Percentiles rank a stretch among this genome's conserved stretches.
Conservation (phyloP, 352 stramenopile genomes). For the Pythium utonaiense region DNA sequence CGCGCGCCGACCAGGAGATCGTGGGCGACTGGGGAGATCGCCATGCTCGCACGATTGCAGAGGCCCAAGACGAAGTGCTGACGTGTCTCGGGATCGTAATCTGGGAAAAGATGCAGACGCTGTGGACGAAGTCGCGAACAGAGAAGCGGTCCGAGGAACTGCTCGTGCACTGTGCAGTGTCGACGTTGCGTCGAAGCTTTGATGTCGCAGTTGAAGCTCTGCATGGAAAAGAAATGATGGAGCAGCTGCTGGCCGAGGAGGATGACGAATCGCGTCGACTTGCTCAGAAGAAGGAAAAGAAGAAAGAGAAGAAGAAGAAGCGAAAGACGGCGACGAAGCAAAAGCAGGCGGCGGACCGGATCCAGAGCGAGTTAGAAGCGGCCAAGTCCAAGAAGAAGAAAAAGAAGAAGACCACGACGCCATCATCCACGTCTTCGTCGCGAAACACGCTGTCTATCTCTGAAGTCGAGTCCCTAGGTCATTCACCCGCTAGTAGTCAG, state of each 20-base stretch:
- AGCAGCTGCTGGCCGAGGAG: slow-evolving; percentile 79
- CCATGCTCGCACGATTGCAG: slow-evolving; percentile 78
- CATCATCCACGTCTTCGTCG: slow-evolving; percentile 15
- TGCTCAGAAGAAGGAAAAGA: slow-evolving; percentile 86
- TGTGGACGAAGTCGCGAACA: slow-evolving; percentile 74
- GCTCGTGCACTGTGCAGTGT: slow-evolving; percentile 73
- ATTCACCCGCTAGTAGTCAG: slow-evolving; percentile 25
- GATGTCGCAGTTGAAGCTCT: slow-evolving; percentile 79
- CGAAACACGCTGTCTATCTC: slow-evolving; percentile 18
- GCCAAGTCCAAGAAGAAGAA: slow-evolving; percentile 25
- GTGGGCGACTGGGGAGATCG: slow-evolving; percentile 80
- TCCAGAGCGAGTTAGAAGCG: slow-evolving; percentile 14
- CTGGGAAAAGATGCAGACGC: slow-evolving; percentile 84
- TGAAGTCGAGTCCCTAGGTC: slow-evolving; percentile 34
- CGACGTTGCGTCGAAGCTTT: slow-evolving; percentile 77
- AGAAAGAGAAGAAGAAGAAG: slow-evolving; percentile 89
- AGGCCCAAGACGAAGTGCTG: slow-evolving; percentile 84
- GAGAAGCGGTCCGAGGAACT: slow-evolving; percentile 80
- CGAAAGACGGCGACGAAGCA: slow-evolving; percentile 74
- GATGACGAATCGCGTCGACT: slow-evolving; percentile 73
- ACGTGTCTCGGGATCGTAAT: slow-evolving; percentile 86
- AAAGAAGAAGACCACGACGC: slow-evolving; percentile 23
- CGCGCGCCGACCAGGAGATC: slow-evolving; percentile 77
- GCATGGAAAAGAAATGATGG: slow-evolving; percentile 86
- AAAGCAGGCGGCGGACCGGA: slow-evolving; percentile 50